Percentiles rank a stretch among this genome's conserved stretches.
phyloP scores from a whole-genome alignment of 495 filamentous ascomycete genomes.

The Clavariopsis aquatica region DNA sequence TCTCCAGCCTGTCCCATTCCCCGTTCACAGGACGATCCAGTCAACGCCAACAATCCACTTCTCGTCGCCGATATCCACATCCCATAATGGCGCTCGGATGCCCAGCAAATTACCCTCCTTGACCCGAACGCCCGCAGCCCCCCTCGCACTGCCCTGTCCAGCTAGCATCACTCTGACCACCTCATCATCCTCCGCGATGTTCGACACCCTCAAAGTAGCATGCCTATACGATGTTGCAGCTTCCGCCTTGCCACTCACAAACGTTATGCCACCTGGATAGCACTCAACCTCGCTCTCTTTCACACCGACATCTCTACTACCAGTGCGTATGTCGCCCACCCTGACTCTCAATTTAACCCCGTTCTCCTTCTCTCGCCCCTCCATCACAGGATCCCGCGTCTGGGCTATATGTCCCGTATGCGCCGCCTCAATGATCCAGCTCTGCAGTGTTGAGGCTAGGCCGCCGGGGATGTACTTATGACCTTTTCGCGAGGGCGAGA shows the following conservation, averaged over 20 bases:
- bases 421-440: constrained; percentile 46
- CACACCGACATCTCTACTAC: neutral
- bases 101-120: constrained; percentile 36
- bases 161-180: constrained; percentile 24
- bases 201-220: constrained; percentile 20
- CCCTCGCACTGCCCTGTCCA: constrained; percentile 15
- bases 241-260: constrained; percentile 20
- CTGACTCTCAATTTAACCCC: constrained; percentile 19
- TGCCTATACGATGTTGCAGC: neutral
- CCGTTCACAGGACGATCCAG: constrained; percentile 37
- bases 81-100: constrained; percentile 42
- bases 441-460: constrained; percentile 42
- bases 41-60: constrained; percentile 43
- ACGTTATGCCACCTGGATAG: constrained; percentile 24
- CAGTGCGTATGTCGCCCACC: neutral
- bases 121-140: constrained; percentile 13
- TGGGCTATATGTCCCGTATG: constrained; percentile 27
- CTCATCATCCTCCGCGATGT: constrained; percentile 1
- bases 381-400: constrained; percentile 13
- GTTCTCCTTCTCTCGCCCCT: constrained; percentile 27
- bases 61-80: constrained; percentile 34
- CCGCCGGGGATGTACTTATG: constrained; percentile 47
- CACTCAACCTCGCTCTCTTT: constrained; percentile 14
- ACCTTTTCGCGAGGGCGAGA: constrained; percentile 46
- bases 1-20: neutral